Evolutionary conservation across 2,329 filamentous ascomycete genomes (phyloP).

Genomic region (Apiospora phragmitis): DNA sequence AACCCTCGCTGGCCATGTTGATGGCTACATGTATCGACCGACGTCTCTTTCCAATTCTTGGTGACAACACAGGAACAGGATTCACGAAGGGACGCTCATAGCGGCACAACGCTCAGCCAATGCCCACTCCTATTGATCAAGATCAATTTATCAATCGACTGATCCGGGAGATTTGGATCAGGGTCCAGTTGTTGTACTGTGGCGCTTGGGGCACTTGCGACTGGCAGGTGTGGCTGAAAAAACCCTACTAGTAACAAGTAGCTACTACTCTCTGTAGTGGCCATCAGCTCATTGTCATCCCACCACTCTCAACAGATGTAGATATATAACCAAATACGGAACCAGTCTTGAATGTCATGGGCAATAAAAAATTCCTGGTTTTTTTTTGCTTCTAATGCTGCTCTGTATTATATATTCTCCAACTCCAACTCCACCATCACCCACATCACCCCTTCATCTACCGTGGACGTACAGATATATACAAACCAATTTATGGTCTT

Average conservation of each 20-base stretch:
- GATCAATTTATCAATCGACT: not conserved
- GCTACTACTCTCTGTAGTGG: not conserved
- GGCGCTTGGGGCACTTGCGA: not conserved
- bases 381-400: not conserved
- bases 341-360: not conserved
- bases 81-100: not conserved
- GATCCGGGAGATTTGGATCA: not conserved
- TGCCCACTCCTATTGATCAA: not conserved
- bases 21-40: not conserved
- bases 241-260: not conserved
- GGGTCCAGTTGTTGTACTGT: not conserved
- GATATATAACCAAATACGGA: not conserved
- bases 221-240: not conserved
- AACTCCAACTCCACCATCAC: not conserved
- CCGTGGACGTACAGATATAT: slow-evolving; percentile 9
- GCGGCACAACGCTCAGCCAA: not conserved
- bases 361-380: not conserved
- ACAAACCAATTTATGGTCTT: not conserved
- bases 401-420: not conserved
- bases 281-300: slow-evolving; percentile 2
- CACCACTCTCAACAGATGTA: not conserved
- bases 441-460: not conserved
- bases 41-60: not conserved
- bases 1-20: not conserved
- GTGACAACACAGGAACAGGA: not conserved